A percentile compares a stretch with the other conserved stretches of the same genome.
These are phyloP conservation scores for Blastomyces silverae DNA, from an alignment of 2,329 filamentous ascomycete genomes.

Conservation along the genomic window DNA sequence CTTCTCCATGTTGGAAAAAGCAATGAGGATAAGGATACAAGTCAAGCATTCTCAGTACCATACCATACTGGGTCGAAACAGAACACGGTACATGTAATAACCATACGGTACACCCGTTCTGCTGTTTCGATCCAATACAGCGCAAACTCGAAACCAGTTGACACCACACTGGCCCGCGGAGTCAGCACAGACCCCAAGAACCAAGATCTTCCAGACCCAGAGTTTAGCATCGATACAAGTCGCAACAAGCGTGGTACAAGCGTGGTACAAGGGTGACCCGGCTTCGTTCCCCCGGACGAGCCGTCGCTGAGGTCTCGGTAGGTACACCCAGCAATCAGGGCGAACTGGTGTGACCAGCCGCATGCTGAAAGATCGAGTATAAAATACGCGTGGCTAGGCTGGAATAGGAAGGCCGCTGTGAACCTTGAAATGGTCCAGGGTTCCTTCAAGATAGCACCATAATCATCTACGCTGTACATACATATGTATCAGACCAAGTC, in stretches of 20 bases:
- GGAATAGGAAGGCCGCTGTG: too few relatives aligned
- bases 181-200: not conserved
- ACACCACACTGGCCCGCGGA: not conserved
- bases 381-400: not conserved
- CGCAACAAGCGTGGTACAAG: not conserved
- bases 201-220: not conserved
- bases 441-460: too few relatives aligned
- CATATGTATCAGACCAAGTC: too few relatives aligned
- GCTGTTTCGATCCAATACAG: not conserved
- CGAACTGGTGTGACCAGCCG: not conserved
- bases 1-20: too few relatives aligned
- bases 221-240: slow-evolving; percentile 3
- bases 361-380: not conserved
- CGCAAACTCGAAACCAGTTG: not conserved
- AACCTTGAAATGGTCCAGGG: too few relatives aligned
- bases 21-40: too few relatives aligned
- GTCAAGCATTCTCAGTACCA: not conserved
- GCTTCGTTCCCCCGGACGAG: slow-evolving; percentile 1
- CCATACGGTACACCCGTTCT: not conserved
- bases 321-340: not conserved
- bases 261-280: slow-evolving; percentile 7
- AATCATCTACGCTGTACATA: too few relatives aligned
- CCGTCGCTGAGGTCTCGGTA: slow-evolving; percentile 7
- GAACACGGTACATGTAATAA: not conserved
- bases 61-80: not conserved